A percentile compares a stretch with the other conserved stretches of the same genome.
Conservation (phyloP, 2,329 filamentous ascomycete genomes). For the Clonostachys rosea region DNA sequence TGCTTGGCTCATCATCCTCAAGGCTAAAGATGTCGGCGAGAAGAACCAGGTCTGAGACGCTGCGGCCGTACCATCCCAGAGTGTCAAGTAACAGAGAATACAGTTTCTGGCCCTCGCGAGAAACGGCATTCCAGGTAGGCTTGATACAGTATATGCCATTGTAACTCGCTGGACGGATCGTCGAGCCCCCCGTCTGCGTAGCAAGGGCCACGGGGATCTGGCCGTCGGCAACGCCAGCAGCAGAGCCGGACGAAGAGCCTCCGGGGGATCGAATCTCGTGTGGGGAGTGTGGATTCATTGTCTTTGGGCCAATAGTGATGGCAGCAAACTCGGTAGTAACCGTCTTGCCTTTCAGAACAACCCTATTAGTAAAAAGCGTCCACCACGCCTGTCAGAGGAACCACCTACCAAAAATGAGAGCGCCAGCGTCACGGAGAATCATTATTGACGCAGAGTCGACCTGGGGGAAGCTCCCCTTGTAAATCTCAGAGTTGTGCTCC, state of each 20-base stretch:
- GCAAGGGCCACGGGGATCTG: conserved; percentile 58
- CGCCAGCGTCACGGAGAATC: conserved; percentile 46
- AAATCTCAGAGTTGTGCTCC: conserved; percentile 50
- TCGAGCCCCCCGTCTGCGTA: conserved; percentile 63
- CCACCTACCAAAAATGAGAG: conserved; percentile 39
- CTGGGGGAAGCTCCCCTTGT: conserved; percentile 33
- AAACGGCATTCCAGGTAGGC: conserved; percentile 61
- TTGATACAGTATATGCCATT: conserved; percentile 63
- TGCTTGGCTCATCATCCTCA: conserved; percentile 26
- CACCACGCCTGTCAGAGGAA: too few species aligned
- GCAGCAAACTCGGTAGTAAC: conserved; percentile 63
- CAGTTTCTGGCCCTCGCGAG: conserved; percentile 55
- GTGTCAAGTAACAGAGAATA: conserved; percentile 59
- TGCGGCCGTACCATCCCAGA: conserved; percentile 54
- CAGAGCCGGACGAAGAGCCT: conserved; percentile 64
- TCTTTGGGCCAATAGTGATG: conserved; percentile 45
- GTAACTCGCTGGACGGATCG: conserved; percentile 59
- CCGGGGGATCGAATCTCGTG: conserved; percentile 53
- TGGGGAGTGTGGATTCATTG: conserved; percentile 59
- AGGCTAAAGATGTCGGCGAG: conserved; percentile 50
- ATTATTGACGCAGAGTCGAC: conserved; percentile 46
- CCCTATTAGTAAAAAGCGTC: too few species aligned
- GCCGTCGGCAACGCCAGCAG: conserved; percentile 59
- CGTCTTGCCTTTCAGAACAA: conserved; percentile 16
- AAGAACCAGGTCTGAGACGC: conserved; percentile 51